phyloP scores from a whole-genome alignment of 371 early-diverging fungal species.

The Mucor circinelloides region DNA sequence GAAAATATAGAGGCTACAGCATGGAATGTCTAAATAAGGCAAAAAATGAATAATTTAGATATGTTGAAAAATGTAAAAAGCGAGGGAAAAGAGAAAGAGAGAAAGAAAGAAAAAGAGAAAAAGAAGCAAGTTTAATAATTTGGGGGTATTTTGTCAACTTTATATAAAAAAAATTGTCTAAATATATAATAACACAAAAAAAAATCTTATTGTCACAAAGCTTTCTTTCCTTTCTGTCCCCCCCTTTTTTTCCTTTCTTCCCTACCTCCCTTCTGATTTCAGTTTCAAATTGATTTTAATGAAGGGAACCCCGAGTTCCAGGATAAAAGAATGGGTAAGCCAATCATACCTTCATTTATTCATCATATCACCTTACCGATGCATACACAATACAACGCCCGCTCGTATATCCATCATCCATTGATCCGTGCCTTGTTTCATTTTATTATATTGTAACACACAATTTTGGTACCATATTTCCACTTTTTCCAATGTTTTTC shows the following conservation, averaged over 20 bases:
- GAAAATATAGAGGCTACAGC: neutral
- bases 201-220: constrained; percentile 3
- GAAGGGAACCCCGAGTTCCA: constrained; percentile 2
- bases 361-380: neutral
- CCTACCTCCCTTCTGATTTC: neutral
- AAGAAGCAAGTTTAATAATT: neutral
- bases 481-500: neutral
- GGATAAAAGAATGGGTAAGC: neutral
- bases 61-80: neutral
- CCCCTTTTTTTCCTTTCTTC: neutral
- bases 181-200: constrained; percentile 1
- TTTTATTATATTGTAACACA: neutral
- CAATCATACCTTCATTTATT: neutral
- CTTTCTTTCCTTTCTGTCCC: neutral
- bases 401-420: neutral
- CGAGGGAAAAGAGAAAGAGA: neutral
- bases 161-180: neutral
- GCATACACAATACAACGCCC: neutral
- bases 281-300: neutral
- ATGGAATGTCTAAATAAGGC: neutral
- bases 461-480: neutral
- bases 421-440: constrained; percentile 2
- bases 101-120: neutral
- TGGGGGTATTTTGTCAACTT: neutral
- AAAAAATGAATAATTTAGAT: neutral